Percentiles rank a stretch among this genome's conserved stretches.
Evolutionary conservation across 805 yeast genomes (phyloP).

Genomic region (Danielia oregonensis): DNA sequence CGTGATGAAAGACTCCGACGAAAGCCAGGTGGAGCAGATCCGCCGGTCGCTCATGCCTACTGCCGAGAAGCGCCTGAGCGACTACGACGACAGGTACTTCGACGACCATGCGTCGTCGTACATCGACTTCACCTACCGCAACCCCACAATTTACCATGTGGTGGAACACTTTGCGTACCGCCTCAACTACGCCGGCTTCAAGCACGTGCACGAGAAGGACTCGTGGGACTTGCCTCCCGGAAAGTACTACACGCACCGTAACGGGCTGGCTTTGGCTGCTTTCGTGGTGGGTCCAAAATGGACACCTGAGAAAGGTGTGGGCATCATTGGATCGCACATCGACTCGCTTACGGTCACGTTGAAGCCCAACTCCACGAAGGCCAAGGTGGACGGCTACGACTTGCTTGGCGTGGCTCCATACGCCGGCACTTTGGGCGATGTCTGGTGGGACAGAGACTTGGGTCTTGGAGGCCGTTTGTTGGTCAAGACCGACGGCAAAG

Average conservation of each 20-base stretch:
- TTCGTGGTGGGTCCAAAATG: conserved; percentile 66
- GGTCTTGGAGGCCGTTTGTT: conserved; percentile 80
- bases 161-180: conserved; percentile 47
- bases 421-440: conserved; percentile 60
- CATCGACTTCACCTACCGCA: conserved; percentile 64
- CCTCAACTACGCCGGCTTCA: conserved; percentile 59
- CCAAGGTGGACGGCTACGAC: conserved; percentile 67
- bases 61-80: not conserved
- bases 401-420: conserved; percentile 82
- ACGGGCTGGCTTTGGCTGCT: conserved; percentile 65
- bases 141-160: conserved; percentile 77
- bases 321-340: conserved; percentile 69
- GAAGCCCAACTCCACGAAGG: conserved; percentile 68
- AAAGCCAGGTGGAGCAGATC: conserved; percentile 3
- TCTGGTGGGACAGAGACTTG: conserved; percentile 84
- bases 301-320: conserved; percentile 62
- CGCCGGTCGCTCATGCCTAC: conserved; percentile 1
- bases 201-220: conserved; percentile 59
- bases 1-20: conserved; percentile 7
- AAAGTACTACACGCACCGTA: conserved; percentile 63
- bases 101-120: conserved; percentile 42
- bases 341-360: conserved; percentile 67
- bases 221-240: conserved; percentile 52
- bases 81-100: conserved; percentile 19
- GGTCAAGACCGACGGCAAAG: conserved; percentile 36